These are phyloP conservation scores for Trametes elegans DNA, from an alignment of 768 basidiomycete genomes.

Conservation along the genomic window DNA sequence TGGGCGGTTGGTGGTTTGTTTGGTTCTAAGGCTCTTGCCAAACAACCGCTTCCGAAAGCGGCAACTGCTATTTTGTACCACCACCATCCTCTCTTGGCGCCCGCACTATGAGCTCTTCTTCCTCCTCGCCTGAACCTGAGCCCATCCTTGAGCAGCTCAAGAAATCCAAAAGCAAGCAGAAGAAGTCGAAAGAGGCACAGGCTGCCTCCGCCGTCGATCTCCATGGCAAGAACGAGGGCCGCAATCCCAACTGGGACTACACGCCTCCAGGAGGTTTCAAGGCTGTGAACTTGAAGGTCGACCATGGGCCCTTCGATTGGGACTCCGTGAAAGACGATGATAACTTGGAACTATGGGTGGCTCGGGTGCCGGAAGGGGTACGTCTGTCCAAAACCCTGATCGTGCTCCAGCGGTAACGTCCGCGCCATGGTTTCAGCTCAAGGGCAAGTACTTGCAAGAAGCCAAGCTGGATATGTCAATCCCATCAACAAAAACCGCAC, in stretches of 20 bases:
- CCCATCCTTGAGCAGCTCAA: slow-evolving; percentile 21
- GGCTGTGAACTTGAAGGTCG: slow-evolving; percentile 44
- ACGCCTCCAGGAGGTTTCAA: slow-evolving; percentile 53
- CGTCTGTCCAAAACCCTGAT: slow-evolving; percentile 25
- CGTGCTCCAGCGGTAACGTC: not conserved
- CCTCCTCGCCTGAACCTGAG: slow-evolving; percentile 21
- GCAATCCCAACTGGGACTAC: slow-evolving; percentile 57
- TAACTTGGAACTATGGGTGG: slow-evolving; percentile 67
- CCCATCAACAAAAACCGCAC: slow-evolving; percentile 37
- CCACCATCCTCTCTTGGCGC: slow-evolving; percentile 2
- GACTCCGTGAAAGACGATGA: slow-evolving; percentile 51
- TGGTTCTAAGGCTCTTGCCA: slow-evolving; percentile 13
- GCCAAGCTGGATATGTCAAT: slow-evolving; percentile 44
- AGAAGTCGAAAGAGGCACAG: slow-evolving; percentile 18
- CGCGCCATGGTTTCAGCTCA: slow-evolving; percentile 43
- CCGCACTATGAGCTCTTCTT: slow-evolving; percentile 13
- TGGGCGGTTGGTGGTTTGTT: not conserved
- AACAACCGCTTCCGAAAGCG: slow-evolving; percentile 14
- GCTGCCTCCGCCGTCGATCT: slow-evolving; percentile 19
- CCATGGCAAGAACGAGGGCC: slow-evolving; percentile 50
- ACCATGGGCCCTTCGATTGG: slow-evolving; percentile 62
- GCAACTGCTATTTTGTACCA: slow-evolving; percentile 11
- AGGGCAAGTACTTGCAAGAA: slow-evolving; percentile 59
- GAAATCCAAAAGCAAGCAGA: slow-evolving; percentile 29
- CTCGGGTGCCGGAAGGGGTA: slow-evolving; percentile 68